Conservation (phyloP, 768 basidiomycete species). For the Lactarius vividus region DNA sequence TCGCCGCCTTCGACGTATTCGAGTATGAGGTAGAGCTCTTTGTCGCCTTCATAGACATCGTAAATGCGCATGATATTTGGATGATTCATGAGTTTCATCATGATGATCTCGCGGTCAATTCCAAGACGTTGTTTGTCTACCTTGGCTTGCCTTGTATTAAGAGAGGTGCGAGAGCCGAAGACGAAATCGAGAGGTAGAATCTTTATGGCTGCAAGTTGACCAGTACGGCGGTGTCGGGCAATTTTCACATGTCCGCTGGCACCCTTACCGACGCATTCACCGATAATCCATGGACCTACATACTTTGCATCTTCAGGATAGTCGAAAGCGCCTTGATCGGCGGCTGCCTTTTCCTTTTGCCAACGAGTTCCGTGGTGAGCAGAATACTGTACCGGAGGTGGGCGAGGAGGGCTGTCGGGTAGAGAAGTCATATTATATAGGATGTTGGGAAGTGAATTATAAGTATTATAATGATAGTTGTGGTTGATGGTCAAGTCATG, state of each 20-base stretch:
- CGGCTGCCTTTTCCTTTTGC: conserved; percentile 85
- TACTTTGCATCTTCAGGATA: conserved; percentile 79
- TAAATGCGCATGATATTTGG: conserved; percentile 95
- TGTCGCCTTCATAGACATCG: conserved; percentile 92
- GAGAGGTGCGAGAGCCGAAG: conserved; percentile 66
- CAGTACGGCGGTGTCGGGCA: conserved; percentile 79
- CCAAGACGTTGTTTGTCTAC: conserved; percentile 80
- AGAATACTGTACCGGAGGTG: conserved; percentile 68
- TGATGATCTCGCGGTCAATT: conserved; percentile 92
- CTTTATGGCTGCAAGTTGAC: conserved; percentile 93
- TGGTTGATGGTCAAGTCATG: not conserved
- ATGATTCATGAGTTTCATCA: conserved; percentile 99
- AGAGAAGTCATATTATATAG: conserved; percentile 30
- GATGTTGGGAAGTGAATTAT: conserved; percentile 5
- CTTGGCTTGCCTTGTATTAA: conserved; percentile 64
- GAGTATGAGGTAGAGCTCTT: conserved; percentile 87
- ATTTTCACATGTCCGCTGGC: conserved; percentile 94
- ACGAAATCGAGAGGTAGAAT: conserved; percentile 85
- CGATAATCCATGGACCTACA: conserved; percentile 91
- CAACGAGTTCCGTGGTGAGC: conserved; percentile 77
- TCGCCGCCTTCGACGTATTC: conserved; percentile 97
- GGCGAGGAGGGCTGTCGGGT: conserved; percentile 59
- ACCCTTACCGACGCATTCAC: conserved; percentile 92
- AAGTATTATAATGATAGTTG: conserved; percentile 8
- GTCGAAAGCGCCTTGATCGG: conserved; percentile 71